Evolutionary conservation across 2,329 filamentous ascomycete genomes (phyloP), one percentile per base, ranked within the genome.

Genomic region (Fusarium secorum): DNA sequence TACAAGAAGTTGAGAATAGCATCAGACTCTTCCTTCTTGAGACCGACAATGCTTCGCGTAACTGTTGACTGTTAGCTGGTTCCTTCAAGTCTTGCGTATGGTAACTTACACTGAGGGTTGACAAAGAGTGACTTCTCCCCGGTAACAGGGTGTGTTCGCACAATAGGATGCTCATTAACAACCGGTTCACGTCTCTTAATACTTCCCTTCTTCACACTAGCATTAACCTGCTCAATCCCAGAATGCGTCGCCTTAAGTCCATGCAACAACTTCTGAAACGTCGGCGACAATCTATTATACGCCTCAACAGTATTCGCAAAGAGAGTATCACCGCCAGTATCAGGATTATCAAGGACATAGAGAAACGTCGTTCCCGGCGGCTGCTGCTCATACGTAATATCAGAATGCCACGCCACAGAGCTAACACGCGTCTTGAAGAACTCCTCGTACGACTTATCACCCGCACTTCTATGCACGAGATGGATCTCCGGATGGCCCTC

Each of bases 331-430:
- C 94, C 95, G 38, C 94, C 94, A 1, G 89, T 90, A 41, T 88
- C 85, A 2, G 94, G 94, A 46, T 88, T 90, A 77, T 97, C 94
- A n/a, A 98, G 87, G 53, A 94, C 86, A 78, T 97, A 97, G 38
- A 97, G 81, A 81, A 97, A 97, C 0, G 95, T 97, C 0, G 94
- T 97, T 33, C 94, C 93, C 0, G 95, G 94, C 3, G 95, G 94
- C 81, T 98, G 94, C 72, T 88, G 84, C 83, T 97, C 95, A 78
- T 97, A 97, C 1, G 92, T 93, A 3, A 97, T 91, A 73, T 97
- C 94, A 0, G 90, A 93, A 82, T 97, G 94, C 94, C 94, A 97
- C 11, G 93, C 93, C 3, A 97, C 90, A 2, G 91, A 93, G 81
- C 91, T 95, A 7, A 92, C 95, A 26, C 92, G 87, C 49, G 88